phyloP scores from a whole-genome alignment of 495 filamentous ascomycete species.

The Trichoderma gamsii region DNA sequence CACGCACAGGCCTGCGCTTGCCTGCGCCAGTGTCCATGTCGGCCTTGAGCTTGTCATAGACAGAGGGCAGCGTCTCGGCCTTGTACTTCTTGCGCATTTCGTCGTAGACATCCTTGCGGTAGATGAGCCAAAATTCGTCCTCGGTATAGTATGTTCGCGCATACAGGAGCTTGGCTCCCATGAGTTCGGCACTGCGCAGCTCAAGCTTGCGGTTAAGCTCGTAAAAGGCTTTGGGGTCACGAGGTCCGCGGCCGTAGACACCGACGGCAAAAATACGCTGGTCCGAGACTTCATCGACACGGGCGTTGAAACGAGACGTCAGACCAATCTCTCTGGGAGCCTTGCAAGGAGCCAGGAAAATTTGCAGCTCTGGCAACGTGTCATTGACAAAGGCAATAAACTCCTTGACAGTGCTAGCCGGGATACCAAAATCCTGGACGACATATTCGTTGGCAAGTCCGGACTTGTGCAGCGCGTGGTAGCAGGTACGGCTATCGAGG shows the following conservation, averaged over 20 bases:
- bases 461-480: conserved; percentile 47
- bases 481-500: conserved; percentile 52
- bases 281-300: conserved; percentile 30
- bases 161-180: conserved; percentile 52
- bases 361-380: conserved; percentile 40
- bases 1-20: conserved; percentile 29
- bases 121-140: conserved; percentile 49
- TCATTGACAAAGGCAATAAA: conserved; percentile 39
- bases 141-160: conserved; percentile 52
- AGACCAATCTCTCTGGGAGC: conserved; percentile 27
- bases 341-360: conserved; percentile 52
- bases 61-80: conserved; percentile 39
- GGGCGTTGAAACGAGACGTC: conserved; percentile 30
- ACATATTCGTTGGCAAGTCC: conserved; percentile 41
- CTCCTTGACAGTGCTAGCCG: conserved; percentile 31
- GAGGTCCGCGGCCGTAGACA: conserved; percentile 37
- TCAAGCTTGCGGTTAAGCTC: conserved; percentile 55
- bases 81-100: conserved; percentile 39
- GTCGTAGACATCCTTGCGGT: conserved; percentile 44
- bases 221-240: conserved; percentile 31
- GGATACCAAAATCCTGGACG: conserved; percentile 50
- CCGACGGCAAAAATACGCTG: conserved; percentile 42
- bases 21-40: conserved; percentile 29
- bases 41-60: conserved; percentile 50
- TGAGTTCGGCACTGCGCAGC: conserved; percentile 47